These are phyloP conservation scores for Trichosporon sp. DNA, from an alignment of 1,284 basidiomycete species.

Conservation along the genomic window DNA sequence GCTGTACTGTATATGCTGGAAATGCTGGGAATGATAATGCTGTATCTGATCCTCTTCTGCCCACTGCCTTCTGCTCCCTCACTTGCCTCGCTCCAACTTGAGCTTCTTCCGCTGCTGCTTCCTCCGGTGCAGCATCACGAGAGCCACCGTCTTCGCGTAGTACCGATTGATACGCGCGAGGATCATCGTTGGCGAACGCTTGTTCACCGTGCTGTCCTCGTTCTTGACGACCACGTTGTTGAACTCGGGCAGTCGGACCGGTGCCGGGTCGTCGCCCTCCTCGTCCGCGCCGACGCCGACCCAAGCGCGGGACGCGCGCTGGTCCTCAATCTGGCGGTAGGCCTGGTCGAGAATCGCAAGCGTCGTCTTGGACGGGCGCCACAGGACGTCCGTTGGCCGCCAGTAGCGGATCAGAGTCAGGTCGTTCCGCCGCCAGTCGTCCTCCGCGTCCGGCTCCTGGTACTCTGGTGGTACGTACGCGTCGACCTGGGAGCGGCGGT, in stretches of 20 bases:
- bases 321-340: constrained; percentile 35
- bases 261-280: constrained; percentile 31
- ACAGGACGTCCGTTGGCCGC: constrained; percentile 41
- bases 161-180: constrained; percentile 35
- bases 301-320: constrained; percentile 22
- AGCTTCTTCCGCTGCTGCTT: constrained; percentile 19
- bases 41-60: neutral
- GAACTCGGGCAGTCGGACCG: constrained; percentile 26
- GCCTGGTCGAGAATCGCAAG: constrained; percentile 34
- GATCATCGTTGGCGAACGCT: constrained; percentile 28
- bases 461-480: neutral
- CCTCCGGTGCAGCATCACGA: constrained; percentile 39
- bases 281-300: constrained; percentile 25
- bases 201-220: constrained; percentile 23
- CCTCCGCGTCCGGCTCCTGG: neutral
- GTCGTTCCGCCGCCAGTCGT: neutral
- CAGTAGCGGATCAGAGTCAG: constrained; percentile 29
- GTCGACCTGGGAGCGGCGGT: constrained; percentile 28
- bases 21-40: neutral
- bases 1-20: neutral
- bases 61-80: neutral
- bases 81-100: neutral
- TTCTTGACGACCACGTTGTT: constrained; percentile 25
- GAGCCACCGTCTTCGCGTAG: constrained; percentile 34
- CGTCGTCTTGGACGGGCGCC: constrained; percentile 36